phyloP scores from a whole-genome alignment of 148 eudicot genomes.

The Amaranthus palmeri region DNA sequence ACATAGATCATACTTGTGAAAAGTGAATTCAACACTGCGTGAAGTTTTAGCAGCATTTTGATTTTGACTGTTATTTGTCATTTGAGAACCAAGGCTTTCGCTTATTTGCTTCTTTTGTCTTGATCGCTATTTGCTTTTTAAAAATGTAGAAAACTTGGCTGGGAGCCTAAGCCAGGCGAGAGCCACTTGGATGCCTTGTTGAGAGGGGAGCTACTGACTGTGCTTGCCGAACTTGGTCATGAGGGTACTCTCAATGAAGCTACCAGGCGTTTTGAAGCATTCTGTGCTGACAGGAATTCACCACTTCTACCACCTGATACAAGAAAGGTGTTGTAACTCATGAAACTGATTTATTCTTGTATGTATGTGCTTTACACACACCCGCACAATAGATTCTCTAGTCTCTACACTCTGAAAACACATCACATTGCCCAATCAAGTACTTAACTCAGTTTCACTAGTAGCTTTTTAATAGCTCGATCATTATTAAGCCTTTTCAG shows the following conservation, averaged over 20 bases:
- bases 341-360: background rate
- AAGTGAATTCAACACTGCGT: background rate
- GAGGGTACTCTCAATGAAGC: conserved; percentile 72
- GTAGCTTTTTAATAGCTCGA: too few species aligned
- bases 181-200: conserved; percentile 94
- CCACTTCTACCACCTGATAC: conserved; percentile 92
- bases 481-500: too few species aligned
- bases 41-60: background rate
- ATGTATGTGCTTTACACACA: background rate
- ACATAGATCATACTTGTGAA: background rate
- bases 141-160: conserved; percentile 73
- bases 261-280: conserved; percentile 68
- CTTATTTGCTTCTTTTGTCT: background rate
- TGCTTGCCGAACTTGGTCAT: conserved; percentile 74
- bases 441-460: too few species aligned
- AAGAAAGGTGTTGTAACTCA: conserved; percentile 51
- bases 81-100: background rate
- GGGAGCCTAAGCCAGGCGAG: conserved; percentile 86
- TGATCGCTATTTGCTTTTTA: background rate
- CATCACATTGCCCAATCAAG: too few species aligned
- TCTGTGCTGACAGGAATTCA: conserved; percentile 64
- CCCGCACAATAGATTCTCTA: background rate
- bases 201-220: conserved; percentile 84
- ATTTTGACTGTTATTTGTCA: background rate
- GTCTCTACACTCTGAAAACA: too few species aligned